These are phyloP conservation scores for Coemansia sp. DNA, from an alignment of 371 early-diverging fungal species.

Conservation along the genomic window DNA sequence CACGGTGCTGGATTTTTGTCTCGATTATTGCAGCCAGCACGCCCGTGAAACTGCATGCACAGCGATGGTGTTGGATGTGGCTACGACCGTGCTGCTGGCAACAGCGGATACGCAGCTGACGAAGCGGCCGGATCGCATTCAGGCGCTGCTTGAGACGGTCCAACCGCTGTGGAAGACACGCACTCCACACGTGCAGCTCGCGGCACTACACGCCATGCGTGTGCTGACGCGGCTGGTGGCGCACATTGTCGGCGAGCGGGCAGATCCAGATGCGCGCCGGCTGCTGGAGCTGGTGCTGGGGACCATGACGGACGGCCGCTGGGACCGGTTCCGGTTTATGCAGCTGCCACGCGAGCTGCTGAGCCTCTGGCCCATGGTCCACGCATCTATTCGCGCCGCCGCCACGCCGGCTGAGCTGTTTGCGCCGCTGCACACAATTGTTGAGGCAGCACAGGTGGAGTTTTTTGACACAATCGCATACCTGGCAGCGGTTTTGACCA, in stretches of 20 bases:
- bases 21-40: constrained; percentile 32
- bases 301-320: constrained; percentile 26
- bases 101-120: constrained; percentile 18
- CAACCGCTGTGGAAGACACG: constrained; percentile 43
- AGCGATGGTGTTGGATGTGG: constrained; percentile 19
- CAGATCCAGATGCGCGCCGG: constrained; percentile 9
- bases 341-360: constrained; percentile 31
- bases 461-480: constrained; percentile 42
- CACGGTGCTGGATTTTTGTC: constrained; percentile 33
- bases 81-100: constrained; percentile 17
- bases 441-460: constrained; percentile 24
- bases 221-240: constrained; percentile 26
- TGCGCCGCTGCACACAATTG: constrained; percentile 10
- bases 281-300: constrained; percentile 34
- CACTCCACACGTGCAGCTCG: constrained; percentile 16
- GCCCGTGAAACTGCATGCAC: constrained; percentile 32
- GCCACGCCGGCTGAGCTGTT: constrained; percentile 10
- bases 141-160: constrained; percentile 16
- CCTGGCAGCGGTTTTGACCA: constrained; percentile 13
- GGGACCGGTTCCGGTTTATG: constrained; percentile 44
- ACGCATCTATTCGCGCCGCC: background rate
- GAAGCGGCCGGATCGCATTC: constrained; percentile 5
- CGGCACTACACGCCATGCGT: constrained; percentile 29
- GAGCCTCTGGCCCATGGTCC: constrained; percentile 27
- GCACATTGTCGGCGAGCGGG: background rate